Evolutionary conservation across 371 early-diverging fungal species (phyloP).

Genomic region (Apophysomyces elegans): DNA sequence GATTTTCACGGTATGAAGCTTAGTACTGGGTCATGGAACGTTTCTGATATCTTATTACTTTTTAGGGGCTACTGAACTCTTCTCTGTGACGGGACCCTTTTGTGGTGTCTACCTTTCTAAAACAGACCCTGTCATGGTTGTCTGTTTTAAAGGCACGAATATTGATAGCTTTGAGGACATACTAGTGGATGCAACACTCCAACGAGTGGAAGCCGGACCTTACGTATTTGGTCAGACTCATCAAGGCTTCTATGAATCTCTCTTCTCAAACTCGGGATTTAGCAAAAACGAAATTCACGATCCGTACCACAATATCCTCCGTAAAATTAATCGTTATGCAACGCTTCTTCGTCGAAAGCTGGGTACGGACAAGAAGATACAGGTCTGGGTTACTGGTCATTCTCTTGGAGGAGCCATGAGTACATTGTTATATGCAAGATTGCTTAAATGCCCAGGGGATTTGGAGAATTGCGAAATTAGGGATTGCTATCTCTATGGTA

Average conservation of each 20-base stretch:
- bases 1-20: conserved; percentile 27
- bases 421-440: conserved; percentile 41
- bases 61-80: conserved; percentile 44
- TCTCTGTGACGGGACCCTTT: conserved; percentile 47
- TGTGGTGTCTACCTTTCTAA: conserved; percentile 46
- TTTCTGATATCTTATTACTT: background rate
- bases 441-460: conserved; percentile 32
- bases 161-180: conserved; percentile 32
- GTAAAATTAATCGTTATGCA: conserved; percentile 36
- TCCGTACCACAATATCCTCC: conserved; percentile 44
- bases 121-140: conserved; percentile 40
- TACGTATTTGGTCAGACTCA: conserved; percentile 37
- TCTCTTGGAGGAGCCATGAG: conserved; percentile 50
- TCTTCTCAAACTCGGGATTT: conserved; percentile 21
- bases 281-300: conserved; percentile 28
- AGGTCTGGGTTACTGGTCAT: conserved; percentile 54
- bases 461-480: conserved; percentile 24
- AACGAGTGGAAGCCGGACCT: conserved; percentile 31
- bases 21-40: conserved; percentile 12
- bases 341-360: conserved; percentile 9
- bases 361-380: conserved; percentile 22
- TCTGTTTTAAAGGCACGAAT: conserved; percentile 49
- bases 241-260: conserved; percentile 35
- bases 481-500: conserved; percentile 41
- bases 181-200: conserved; percentile 31